Conservation (phyloP, 2,329 filamentous ascomycete species). For the Neonectria faginata region DNA sequence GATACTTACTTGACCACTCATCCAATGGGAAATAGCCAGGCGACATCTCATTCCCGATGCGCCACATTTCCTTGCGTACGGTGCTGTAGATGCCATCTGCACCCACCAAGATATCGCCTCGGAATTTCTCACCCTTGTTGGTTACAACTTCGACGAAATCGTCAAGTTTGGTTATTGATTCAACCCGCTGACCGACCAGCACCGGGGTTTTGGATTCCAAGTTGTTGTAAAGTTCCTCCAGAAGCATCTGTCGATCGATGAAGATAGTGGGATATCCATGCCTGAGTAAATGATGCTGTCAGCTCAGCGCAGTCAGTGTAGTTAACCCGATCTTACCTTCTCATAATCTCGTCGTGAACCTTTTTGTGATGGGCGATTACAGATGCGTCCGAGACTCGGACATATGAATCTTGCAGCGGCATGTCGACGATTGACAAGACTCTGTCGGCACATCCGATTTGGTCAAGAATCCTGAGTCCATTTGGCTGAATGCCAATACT, state of each 20-base stretch:
- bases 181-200: conserved; percentile 32
- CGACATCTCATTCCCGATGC: background rate
- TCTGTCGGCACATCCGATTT: conserved; percentile 49
- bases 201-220: conserved; percentile 46
- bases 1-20: background rate
- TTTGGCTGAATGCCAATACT: conserved; percentile 59
- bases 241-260: conserved; percentile 50
- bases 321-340: background rate
- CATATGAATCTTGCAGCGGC: background rate
- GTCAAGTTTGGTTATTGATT: background rate
- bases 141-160: conserved; percentile 46
- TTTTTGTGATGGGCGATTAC: background rate
- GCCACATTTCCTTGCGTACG: conserved; percentile 46
- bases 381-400: background rate
- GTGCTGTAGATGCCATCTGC: conserved; percentile 56
- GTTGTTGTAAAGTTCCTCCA: conserved; percentile 51
- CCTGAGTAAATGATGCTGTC: conserved; percentile 6
- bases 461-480: conserved; percentile 60
- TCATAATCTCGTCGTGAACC: background rate
- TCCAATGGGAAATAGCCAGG: background rate
- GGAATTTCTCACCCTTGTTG: conserved; percentile 45
- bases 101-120: conserved; percentile 52
- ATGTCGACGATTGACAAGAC: background rate
- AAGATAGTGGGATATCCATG: conserved; percentile 49
- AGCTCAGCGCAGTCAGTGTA: background rate